A percentile compares a stretch with the other conserved stretches of the same genome.
phyloP scores from a whole-genome alignment of 225 moss, liverwort and hornwort species.

The Marchantia polymorpha region DNA sequence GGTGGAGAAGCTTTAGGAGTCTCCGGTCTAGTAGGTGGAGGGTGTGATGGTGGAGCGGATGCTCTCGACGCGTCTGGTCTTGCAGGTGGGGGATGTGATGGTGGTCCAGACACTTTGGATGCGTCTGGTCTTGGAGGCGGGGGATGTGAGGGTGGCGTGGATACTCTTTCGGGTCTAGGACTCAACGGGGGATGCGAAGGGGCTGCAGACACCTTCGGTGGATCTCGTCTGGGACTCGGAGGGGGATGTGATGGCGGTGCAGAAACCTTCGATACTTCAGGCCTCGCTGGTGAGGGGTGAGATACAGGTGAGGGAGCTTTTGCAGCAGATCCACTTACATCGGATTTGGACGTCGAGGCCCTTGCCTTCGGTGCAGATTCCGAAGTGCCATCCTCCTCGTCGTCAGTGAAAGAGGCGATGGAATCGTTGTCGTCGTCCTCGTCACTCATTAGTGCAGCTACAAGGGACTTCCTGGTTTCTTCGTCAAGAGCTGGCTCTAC shows the following conservation, averaged over 20 bases:
- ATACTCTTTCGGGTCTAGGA: slow-evolving; percentile 16
- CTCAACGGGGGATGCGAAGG: slow-evolving; percentile 10
- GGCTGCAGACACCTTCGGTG: neutral
- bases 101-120: neutral
- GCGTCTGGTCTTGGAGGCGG: slow-evolving; percentile 11
- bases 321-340: slow-evolving; percentile 20
- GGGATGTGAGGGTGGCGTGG: slow-evolving; percentile 1
- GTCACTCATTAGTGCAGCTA: slow-evolving; percentile 52
- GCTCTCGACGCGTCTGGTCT: slow-evolving; percentile 4
- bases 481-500: slow-evolving; percentile 38
- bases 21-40: slow-evolving; percentile 18
- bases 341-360: slow-evolving; percentile 5
- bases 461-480: slow-evolving; percentile 34
- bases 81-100: slow-evolving; percentile 11
- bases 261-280: slow-evolving; percentile 2
- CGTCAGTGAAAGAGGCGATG: slow-evolving; percentile 83
- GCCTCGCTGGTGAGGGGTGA: slow-evolving; percentile 24
- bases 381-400: slow-evolving; percentile 64
- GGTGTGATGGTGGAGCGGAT: neutral
- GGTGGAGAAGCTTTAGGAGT: neutral
- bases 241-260: neutral
- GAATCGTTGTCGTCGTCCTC: slow-evolving; percentile 51
- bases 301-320: neutral
- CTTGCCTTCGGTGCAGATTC: slow-evolving; percentile 18
- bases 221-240: slow-evolving; percentile 9